These are phyloP conservation scores for Lactifluus piperatus DNA, from an alignment of 768 basidiomycete genomes.

Conservation along the genomic window DNA sequence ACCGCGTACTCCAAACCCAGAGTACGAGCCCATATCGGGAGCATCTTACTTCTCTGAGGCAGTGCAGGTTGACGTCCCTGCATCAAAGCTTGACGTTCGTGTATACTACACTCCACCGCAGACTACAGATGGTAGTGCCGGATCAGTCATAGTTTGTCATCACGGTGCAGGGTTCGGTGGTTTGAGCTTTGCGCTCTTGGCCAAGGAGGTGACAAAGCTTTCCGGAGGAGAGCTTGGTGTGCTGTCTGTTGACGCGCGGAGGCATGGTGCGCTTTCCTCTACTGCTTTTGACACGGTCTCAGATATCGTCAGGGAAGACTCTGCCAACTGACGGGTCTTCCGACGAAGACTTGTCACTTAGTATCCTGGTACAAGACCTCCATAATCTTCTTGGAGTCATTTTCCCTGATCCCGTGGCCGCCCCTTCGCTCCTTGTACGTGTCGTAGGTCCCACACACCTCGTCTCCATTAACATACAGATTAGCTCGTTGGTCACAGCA, in stretches of 20 bases:
- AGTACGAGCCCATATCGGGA: constrained; percentile 73
- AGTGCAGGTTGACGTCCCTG: constrained; percentile 60
- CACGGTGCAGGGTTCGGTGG: constrained; percentile 94
- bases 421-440: constrained; percentile 72
- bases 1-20: constrained; percentile 42
- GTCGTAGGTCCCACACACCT: background rate
- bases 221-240: constrained; percentile 72
- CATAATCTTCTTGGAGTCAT: constrained; percentile 57
- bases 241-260: constrained; percentile 71
- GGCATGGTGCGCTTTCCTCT: constrained; percentile 59
- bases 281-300: background rate
- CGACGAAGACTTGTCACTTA: constrained; percentile 59
- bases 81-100: constrained; percentile 56
- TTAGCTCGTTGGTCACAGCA: constrained; percentile 88
- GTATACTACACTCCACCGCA: constrained; percentile 78
- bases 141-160: constrained; percentile 80
- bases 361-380: constrained; percentile 65
- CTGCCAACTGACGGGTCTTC: constrained; percentile 31
- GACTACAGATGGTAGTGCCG: constrained; percentile 32
- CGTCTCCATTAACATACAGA: background rate
- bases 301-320: constrained; percentile 54
- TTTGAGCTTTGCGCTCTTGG: constrained; percentile 82
- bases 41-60: constrained; percentile 72
- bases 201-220: constrained; percentile 60
- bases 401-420: constrained; percentile 51